Conservation (phyloP, 306 rosid species). For the Pterocarpus macrocarpus region DNA sequence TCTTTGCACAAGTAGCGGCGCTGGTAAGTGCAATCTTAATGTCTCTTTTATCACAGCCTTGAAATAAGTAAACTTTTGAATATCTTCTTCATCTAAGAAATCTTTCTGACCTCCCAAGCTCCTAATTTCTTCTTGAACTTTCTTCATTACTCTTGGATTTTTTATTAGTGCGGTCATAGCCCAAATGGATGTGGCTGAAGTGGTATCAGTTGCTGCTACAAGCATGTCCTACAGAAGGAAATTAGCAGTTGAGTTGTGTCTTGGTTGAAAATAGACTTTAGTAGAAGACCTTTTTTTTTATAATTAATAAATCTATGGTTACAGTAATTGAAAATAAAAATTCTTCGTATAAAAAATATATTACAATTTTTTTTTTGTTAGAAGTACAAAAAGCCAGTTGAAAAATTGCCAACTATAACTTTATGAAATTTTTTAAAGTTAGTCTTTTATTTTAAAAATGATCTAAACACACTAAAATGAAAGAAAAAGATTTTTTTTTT, state of each 20-base stretch:
- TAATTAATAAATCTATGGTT: too few species aligned
- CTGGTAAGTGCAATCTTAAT: slow-evolving; percentile 17
- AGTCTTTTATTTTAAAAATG: too few species aligned
- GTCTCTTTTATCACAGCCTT: slow-evolving; percentile 46
- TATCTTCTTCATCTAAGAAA: slow-evolving; percentile 24
- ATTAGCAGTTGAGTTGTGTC: too few species aligned
- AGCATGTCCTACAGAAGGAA: slow-evolving; percentile 16
- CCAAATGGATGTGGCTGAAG: slow-evolving; percentile 28
- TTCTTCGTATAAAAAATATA: too few species aligned
- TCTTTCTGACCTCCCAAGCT: background rate
- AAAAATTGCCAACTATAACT: too few species aligned
- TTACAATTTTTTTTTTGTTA: too few species aligned
- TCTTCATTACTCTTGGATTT: slow-evolving; percentile 37
- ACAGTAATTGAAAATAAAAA: too few species aligned
- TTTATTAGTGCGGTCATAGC: slow-evolving; percentile 30
- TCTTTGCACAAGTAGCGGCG: slow-evolving; percentile 21
- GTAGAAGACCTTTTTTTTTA: background rate
- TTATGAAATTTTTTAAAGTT: too few species aligned
- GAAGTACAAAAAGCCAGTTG: too few species aligned
- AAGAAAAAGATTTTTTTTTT: too few species aligned
- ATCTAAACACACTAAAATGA: too few species aligned
- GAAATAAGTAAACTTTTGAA: slow-evolving; percentile 10
- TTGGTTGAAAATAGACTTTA: too few species aligned
- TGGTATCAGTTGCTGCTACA: slow-evolving; percentile 32
- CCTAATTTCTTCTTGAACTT: slow-evolving; percentile 26